Evolutionary conservation across 805 yeast species (phyloP).

Genomic region (Pichia gijzeniarum): DNA sequence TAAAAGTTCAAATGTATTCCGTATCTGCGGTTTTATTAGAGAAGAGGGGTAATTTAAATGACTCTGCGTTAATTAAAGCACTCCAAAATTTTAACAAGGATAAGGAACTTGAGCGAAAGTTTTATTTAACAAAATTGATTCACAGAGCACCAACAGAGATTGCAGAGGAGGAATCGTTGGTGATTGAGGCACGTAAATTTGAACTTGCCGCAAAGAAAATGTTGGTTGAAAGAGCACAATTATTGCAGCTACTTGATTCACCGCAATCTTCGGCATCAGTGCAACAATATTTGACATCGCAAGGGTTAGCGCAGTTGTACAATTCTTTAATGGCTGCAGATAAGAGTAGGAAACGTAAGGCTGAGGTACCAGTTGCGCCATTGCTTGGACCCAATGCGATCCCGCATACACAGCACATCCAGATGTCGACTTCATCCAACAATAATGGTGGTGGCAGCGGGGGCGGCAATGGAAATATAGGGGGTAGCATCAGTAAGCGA

Average conservation of each 20-base stretch:
- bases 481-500: no score
- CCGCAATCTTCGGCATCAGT: slow-evolving; percentile 77
- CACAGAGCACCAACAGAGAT: slow-evolving; percentile 91
- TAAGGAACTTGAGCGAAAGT: slow-evolving; percentile 73
- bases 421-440: slow-evolving; percentile 16
- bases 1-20: slow-evolving; percentile 74
- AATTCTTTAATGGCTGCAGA: slow-evolving; percentile 67
- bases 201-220: slow-evolving; percentile 90
- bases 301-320: slow-evolving; percentile 83
- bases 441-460: slow-evolving; percentile 12
- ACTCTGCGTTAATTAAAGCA: slow-evolving; percentile 46
- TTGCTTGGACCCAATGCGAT: slow-evolving; percentile 52
- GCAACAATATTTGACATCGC: slow-evolving; percentile 72
- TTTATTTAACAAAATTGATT: slow-evolving; percentile 67
- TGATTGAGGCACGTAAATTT: slow-evolving; percentile 86
- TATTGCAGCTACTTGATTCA: slow-evolving; percentile 75
- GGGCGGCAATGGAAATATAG: no score
- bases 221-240: slow-evolving; percentile 71
- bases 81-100: slow-evolving; percentile 59
- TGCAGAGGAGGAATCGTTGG: slow-evolving; percentile 94
- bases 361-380: slow-evolving; percentile 51
- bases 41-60: slow-evolving; percentile 32
- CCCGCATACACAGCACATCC: slow-evolving; percentile 33
- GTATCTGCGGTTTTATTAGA: slow-evolving; percentile 53
- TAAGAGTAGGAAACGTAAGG: slow-evolving; percentile 51